Evolutionary conservation across 1,139 yeast genomes (phyloP), one percentile per base, ranked within the genome.

Genomic region (Meyerozyma carpophila): DNA sequence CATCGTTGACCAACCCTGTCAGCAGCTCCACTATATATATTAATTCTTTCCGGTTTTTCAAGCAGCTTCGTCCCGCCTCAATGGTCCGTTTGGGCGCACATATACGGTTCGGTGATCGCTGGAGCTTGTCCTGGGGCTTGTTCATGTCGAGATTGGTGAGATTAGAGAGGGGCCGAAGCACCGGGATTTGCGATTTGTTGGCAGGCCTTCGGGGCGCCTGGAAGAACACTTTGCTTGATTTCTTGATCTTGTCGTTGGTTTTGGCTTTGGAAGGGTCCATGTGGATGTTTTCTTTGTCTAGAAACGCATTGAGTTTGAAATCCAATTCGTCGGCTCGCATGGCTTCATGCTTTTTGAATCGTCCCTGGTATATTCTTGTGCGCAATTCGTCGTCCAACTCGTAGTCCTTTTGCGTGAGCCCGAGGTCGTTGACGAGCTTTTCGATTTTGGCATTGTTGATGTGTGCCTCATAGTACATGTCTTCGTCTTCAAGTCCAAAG

Each of bases 11-110:
- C 43, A 72, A 70, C 0, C 90, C 90, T 24, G 82, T 81, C 57
- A 83, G 79, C 2, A 90, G 77, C 50, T 82, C 84, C 32, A 84
- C 89, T 37, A 83, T 62, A 52, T 76, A 73, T 43, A 81, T 81
- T 51, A 51, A 51, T 32, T 61, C 59, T 28, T 58, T 52, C 13
- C 65, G 61, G 41, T 63, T 53, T 48, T 68, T 73, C 26, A 81
- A 58, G 10, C 70, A 66, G 3, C 85, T 70, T 49, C 58, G 69
- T 8, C 56, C 50, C 10, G 74, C 69, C 32, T 51, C 53, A 2
- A 53, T 26, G n/a, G 41, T 42, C 24, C 44, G 51, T 11, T 62
- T 47, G 13, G 83, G 83, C 9, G 63, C 58, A 50, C 80, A 77
- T 7, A 70, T 56, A 32, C 77, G 57, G 43, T 59, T 61, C 26